phyloP scores from a whole-genome alignment of 2,329 filamentous ascomycete genomes.

The Exophiala alcalophila region DNA sequence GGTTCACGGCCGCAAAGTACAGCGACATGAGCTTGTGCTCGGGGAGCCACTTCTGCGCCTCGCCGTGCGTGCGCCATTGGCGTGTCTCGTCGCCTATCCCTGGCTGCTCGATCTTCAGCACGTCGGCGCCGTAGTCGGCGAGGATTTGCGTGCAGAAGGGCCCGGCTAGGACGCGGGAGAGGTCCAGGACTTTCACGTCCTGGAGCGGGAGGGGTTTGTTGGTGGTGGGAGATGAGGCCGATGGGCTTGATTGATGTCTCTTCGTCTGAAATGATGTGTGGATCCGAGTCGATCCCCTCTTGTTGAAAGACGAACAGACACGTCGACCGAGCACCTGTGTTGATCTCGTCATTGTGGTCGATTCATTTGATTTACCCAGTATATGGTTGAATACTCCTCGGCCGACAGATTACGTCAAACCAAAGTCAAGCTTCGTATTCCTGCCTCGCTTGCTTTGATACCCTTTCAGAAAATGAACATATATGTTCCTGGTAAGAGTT shows the following conservation, averaged over 20 bases:
- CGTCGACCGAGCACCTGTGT: not conserved
- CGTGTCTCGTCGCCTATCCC: constrained; percentile 28
- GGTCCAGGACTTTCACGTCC: constrained; percentile 25
- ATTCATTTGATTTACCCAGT: not conserved
- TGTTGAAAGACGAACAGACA: too few species aligned
- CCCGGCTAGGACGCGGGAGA: constrained; percentile 27
- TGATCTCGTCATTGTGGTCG: constrained; percentile 4
- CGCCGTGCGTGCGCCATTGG: constrained; percentile 24
- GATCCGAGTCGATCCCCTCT: too few species aligned
- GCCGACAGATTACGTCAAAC: too few species aligned
- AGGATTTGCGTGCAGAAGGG: constrained; percentile 29
- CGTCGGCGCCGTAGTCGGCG: constrained; percentile 27
- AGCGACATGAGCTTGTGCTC: constrained; percentile 36
- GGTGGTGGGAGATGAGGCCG: not conserved
- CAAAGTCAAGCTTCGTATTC: too few species aligned
- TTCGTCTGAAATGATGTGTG: not conserved
- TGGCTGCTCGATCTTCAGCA: constrained; percentile 32
- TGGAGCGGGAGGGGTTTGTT: constrained; percentile 10
- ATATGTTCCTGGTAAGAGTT: too few species aligned
- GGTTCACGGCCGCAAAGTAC: constrained; percentile 28
- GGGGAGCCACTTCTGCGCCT: constrained; percentile 22
- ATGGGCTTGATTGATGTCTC: not conserved
- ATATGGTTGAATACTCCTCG: not conserved
- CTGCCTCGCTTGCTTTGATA: too few species aligned
- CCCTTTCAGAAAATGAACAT: too few species aligned